phyloP scores from a whole-genome alignment of 768 basidiomycete genomes.

The Candolleomyces efflorescens region DNA sequence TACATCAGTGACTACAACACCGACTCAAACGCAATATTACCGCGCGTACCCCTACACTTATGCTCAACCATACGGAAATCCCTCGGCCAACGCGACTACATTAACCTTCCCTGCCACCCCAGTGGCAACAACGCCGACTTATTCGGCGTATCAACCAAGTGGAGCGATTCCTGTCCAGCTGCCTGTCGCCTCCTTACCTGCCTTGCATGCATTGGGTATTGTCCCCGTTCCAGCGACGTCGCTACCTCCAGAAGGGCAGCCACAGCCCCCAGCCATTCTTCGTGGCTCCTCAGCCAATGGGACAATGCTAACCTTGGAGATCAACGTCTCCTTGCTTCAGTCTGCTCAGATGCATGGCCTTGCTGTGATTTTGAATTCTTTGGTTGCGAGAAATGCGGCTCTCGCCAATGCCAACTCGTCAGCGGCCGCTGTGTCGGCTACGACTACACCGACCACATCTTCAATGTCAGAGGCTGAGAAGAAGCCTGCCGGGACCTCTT shows the following conservation, averaged over 20 bases:
- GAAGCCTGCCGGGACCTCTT: neutral
- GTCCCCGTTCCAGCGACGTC: constrained; percentile 60
- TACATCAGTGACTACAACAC: constrained; percentile 15
- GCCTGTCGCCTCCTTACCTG: constrained; percentile 59
- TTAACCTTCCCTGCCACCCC: constrained; percentile 22
- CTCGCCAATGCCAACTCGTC: constrained; percentile 10
- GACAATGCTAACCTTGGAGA: constrained; percentile 68
- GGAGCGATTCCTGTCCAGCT: constrained; percentile 64
- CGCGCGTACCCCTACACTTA: constrained; percentile 64
- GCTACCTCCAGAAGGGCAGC: constrained; percentile 47
- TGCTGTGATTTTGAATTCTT: constrained; percentile 64
- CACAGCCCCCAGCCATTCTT: constrained; percentile 73
- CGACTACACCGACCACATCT: neutral
- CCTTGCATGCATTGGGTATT: constrained; percentile 70
- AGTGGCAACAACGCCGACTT: constrained; percentile 24
- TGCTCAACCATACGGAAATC: constrained; percentile 50
- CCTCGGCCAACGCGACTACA: constrained; percentile 32
- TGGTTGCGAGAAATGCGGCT: constrained; percentile 51
- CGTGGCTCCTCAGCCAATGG: constrained; percentile 70
- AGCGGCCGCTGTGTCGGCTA: neutral
- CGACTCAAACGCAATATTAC: constrained; percentile 52
- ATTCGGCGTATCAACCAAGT: constrained; percentile 33
- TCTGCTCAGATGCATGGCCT: constrained; percentile 74
- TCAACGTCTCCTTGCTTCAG: constrained; percentile 72
- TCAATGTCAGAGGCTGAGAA: neutral